Evolutionary conservation across 495 filamentous ascomycete genomes (phyloP).

Genomic region (Neurospora sp.): DNA sequence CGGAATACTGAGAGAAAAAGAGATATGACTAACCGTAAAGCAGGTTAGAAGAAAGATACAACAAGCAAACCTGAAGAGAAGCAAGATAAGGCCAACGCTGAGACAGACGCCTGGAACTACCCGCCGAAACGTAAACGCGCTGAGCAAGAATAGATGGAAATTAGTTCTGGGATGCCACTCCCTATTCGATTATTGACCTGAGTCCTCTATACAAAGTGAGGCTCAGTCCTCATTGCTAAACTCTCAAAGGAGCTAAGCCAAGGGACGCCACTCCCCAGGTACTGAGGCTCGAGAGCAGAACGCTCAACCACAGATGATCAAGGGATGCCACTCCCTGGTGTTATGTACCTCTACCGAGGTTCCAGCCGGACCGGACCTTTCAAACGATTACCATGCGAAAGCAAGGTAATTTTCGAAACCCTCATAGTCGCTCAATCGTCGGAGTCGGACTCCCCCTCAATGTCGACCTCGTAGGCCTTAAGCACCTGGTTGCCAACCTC

Average conservation of each 20-base stretch:
- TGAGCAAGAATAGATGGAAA: not conserved
- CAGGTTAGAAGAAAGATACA: not conserved
- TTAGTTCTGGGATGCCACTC: not conserved
- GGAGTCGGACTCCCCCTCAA: not conserved
- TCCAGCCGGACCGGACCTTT: no score
- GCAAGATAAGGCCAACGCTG: not conserved
- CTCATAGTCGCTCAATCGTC: no score
- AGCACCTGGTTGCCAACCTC: constrained; percentile 15
- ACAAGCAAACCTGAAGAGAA: not conserved
- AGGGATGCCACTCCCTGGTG: not conserved
- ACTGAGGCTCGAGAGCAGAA: not conserved
- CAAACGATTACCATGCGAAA: no score
- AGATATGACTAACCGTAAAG: not conserved
- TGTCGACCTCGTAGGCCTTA: constrained; percentile 5
- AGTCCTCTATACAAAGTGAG: no score
- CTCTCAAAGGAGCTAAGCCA: no score
- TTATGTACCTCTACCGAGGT: not conserved
- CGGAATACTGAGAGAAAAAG: not conserved
- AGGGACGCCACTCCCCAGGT: not conserved
- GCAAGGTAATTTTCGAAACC: no score
- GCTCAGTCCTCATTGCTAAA: no score
- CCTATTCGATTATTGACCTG: no score
- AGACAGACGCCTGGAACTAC: not conserved
- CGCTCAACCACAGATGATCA: not conserved
- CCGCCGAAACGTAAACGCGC: not conserved